Evolutionary conservation across 345 rosid species (phyloP).

Genomic region (Arabis alpina): DNA sequence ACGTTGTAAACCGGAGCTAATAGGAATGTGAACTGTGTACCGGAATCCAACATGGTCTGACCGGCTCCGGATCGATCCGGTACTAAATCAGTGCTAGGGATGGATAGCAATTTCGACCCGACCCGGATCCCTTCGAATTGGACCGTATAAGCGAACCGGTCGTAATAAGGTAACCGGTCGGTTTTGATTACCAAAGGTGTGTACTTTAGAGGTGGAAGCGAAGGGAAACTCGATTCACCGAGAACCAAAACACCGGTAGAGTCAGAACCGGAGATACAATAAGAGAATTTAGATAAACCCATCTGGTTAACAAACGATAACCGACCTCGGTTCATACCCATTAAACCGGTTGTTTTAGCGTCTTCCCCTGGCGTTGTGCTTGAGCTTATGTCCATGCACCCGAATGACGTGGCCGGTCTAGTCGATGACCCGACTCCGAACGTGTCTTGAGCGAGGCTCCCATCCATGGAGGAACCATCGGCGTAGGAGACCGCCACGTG

Average conservation of each 20-base stretch:
- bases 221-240: conserved; percentile 51
- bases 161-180: conserved; percentile 61
- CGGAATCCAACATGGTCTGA: conserved; percentile 78
- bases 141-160: conserved; percentile 68
- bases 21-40: conserved; percentile 66
- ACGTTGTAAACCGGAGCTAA: conserved; percentile 60
- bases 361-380: conserved; percentile 59
- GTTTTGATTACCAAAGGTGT: conserved; percentile 54
- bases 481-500: conserved; percentile 62
- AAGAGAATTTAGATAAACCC: conserved; percentile 69
- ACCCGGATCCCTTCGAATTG: conserved; percentile 66
- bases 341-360: conserved; percentile 59
- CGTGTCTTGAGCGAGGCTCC: conserved; percentile 57
- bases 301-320: conserved; percentile 66
- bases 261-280: conserved; percentile 69
- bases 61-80: conserved; percentile 67
- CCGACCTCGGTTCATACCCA: conserved; percentile 83
- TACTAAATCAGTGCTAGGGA: conserved; percentile 50
- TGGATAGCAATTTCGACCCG: conserved; percentile 40
- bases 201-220: conserved; percentile 54
- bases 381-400: conserved; percentile 63
- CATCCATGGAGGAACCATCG: conserved; percentile 64
- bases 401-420: conserved; percentile 52
- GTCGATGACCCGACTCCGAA: conserved; percentile 49
- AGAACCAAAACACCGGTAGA: conserved; percentile 65